Conservation (phyloP, 176 grass and related monocot genomes). For the Carex kokanica region DNA sequence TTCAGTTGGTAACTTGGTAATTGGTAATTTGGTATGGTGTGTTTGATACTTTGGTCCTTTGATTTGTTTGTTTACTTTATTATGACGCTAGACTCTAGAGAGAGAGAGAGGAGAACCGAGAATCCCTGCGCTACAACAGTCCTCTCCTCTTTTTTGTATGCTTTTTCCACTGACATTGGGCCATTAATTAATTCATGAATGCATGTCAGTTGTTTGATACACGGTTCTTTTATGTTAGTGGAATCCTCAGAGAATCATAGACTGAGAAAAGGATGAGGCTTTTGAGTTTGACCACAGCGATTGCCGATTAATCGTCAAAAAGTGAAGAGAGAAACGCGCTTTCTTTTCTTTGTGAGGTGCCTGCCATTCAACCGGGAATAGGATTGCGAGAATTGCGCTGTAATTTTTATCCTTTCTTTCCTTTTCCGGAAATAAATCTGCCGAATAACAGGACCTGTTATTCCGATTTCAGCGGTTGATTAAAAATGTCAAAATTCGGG, state of each 20-base stretch:
- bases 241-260: neutral
- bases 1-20: neutral
- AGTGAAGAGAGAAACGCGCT: conserved; percentile 41
- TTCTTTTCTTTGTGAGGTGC: conserved; percentile 49
- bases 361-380: neutral
- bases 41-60: too few species aligned
- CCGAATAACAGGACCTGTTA: too few species aligned
- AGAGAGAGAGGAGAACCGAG: too few species aligned
- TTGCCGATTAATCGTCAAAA: conserved; percentile 28
- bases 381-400: neutral
- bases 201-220: neutral
- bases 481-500: too few species aligned
- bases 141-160: too few species aligned
- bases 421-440: too few species aligned
- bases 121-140: neutral
- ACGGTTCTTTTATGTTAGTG: neutral
- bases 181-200: too few species aligned
- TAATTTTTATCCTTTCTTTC: conserved; percentile 1
- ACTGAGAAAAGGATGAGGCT: conserved; percentile 21
- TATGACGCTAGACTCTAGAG: neutral
- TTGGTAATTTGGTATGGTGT: too few species aligned
- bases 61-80: neutral
- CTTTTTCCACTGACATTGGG: conserved; percentile 11
- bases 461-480: too few species aligned
- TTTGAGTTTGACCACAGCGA: conserved; percentile 49